A percentile compares a stretch with the other conserved stretches of the same genome.
These are phyloP conservation scores for Candolleomyces efflorescens DNA, from an alignment of 768 basidiomycete genomes.

Conservation along the genomic window DNA sequence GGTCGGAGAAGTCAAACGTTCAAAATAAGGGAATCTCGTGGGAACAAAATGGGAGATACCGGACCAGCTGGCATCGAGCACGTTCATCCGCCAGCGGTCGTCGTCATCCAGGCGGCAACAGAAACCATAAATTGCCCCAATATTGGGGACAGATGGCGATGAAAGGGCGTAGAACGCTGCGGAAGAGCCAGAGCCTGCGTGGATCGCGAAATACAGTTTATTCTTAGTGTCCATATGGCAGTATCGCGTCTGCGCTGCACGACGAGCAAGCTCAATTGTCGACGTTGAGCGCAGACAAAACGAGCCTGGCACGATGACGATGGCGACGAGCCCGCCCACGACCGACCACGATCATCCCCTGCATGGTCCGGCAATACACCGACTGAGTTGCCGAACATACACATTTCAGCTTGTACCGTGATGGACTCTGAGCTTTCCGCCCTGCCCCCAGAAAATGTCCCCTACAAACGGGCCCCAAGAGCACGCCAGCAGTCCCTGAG, in stretches of 20 bases:
- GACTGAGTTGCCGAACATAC: slow-evolving; percentile 6
- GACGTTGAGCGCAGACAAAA: no score
- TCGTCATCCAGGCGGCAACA: background rate
- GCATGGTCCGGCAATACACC: background rate
- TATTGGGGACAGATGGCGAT: background rate
- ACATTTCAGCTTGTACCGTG: background rate
- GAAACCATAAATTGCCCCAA: background rate
- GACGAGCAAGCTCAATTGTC: no score
- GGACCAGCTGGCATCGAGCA: slow-evolving; percentile 1
- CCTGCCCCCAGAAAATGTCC: slow-evolving; percentile 2
- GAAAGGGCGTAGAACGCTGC: background rate
- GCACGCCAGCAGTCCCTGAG: background rate
- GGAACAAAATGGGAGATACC: slow-evolving; percentile 14
- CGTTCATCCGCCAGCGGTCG: slow-evolving; percentile 1
- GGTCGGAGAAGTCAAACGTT: background rate
- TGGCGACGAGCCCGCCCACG: no score
- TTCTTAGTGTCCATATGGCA: background rate
- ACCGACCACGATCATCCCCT: no score
- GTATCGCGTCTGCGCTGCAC: no score
- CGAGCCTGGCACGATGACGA: no score
- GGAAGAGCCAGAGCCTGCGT: background rate
- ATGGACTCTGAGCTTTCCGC: slow-evolving; percentile 3
- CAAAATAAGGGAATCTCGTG: slow-evolving; percentile 16
- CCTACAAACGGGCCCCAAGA: background rate
- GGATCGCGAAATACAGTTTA: background rate